Base-by-base conservation (phyloP, 2,329 filamentous ascomycete genomes). In the Harringtonia lauricola region DNA sequence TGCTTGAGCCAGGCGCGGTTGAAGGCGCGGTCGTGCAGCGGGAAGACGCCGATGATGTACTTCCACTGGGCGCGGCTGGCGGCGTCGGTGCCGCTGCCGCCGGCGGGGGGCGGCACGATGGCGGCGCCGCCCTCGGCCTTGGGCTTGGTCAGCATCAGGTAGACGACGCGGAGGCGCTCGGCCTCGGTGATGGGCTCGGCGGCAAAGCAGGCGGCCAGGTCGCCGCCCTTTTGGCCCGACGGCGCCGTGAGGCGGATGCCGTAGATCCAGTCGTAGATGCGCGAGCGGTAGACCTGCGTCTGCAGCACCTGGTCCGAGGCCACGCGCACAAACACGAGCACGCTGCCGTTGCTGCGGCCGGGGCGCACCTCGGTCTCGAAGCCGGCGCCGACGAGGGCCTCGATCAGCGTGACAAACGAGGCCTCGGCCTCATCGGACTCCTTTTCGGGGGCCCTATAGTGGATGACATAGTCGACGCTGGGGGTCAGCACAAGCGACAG, bases 231-330 rank as follows among this genome's bases (percentile, higher is more conserved):
- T 43, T 42, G 39, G 46, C 43, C 48, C 7, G 50, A 43, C 0
- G 90, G 90, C 30, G 87, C 80, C 18, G 78, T 75, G 40, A 84
- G 74, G 49, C 87, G 81, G 43, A 95, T 83, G 42, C 89, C 88
- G 59, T 92, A 83, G 29, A 96, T 77, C 87, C 89, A 98, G 64
- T 96, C 92, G 58, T 88, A 85, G 17, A 95, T 81, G 51, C 92
- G 79, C 44, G 85, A 86, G 51, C 87, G 79, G 62, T 95, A 94
- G 40, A 95, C 76, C 55, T 94, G 86, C 51, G 81, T 79, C 47
- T 76, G 76, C 47, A 98, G 71, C 50, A 88, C 77, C 53, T 79
- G 71, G 49, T 83, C 72, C 19, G 86, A 88, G 30, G 83, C 80
- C 35, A 94, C 77, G 57, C 82, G 84, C 57, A 89, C 74, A 59